phyloP scores from a whole-genome alignment of 2,329 filamentous ascomycete species.

The Verticillium nubilum region DNA sequence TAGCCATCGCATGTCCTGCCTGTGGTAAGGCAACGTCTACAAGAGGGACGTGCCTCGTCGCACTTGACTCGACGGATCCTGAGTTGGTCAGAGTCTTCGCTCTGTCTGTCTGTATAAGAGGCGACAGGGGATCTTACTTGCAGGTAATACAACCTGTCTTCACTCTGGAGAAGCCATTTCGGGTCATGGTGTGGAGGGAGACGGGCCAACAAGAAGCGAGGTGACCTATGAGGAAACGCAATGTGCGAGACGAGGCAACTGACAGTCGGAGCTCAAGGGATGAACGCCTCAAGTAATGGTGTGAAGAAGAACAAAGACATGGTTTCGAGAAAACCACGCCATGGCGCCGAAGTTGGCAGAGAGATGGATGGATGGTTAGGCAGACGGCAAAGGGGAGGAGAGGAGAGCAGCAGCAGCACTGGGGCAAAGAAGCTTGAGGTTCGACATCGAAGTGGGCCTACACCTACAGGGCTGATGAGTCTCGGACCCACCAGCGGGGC shows the following conservation, averaged over 20 bases:
- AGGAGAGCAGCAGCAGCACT: neutral
- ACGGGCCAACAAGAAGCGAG: constrained; percentile 2
- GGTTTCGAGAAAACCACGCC: too few relatives aligned
- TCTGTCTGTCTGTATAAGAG: neutral
- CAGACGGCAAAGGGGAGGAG: neutral
- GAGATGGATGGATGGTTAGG: neutral
- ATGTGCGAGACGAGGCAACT: neutral
- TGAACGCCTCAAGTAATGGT: constrained; percentile 1
- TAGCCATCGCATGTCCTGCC: constrained; percentile 27
- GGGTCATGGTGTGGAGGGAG: constrained; percentile 2
- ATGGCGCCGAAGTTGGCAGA: neutral
- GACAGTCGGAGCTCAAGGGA: neutral
- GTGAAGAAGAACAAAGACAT: neutral
- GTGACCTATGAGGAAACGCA: constrained; percentile 1
- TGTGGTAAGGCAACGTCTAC: constrained; percentile 18
- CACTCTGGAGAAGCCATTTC: constrained; percentile 9
- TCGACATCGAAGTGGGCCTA: neutral
- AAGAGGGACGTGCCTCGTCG: constrained; percentile 22
- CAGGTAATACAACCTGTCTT: constrained; percentile 16
- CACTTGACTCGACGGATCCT: constrained; percentile 25
- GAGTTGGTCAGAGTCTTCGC: neutral
- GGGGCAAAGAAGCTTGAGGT: too few relatives aligned
- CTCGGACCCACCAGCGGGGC: neutral
- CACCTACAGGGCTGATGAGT: neutral
- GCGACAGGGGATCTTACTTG: constrained; percentile 12